Evolutionary conservation across 148 eudicot genomes (phyloP), one percentile per base, ranked within the genome.

Genomic region (Polygonum aviculare): DNA sequence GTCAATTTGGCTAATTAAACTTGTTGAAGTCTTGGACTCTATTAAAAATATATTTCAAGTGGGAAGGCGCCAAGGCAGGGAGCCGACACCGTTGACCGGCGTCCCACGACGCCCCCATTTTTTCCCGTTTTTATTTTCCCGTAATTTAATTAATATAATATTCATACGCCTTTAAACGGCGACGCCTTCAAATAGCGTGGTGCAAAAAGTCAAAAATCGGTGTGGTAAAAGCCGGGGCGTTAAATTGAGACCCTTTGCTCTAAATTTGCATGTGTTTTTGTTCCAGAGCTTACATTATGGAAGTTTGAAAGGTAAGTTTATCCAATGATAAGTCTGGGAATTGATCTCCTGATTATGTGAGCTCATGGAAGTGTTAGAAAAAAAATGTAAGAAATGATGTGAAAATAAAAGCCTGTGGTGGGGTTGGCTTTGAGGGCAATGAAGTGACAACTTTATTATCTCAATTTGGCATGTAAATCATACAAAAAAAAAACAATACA

Each of bases 361-460:
- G n/a, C 19, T 18, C 16, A 51, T 51, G 55, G n/a, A 5, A 14
- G 16, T 51, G n/a, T 51, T 5, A 51, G 10, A 12, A 16, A 50
- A 12, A 54, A 54, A 54, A 16, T 16, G 22, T 0, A 54, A 55
- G 62, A 19, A 55, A 65, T 65, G 9, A 14, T 65, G 71, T 14
- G 3, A 33, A 38, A 5, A 26, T 10, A 60, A 38, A 16, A 16
- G 19, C 72, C 72, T 7, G 47, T 44, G 8, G 18, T 6, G 19
- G 45, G 45, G 21, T 36, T 67, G 44, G 72, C 36, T 31, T 62
- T 11, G 10, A 31, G 69, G 33, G 69, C 39, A 63, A 40, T 31
- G 69, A 63, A 63, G 69, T 63, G 69, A 63, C 69, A 63, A 63
- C 33, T 63, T 63, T 63, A 63, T 63, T 67, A 16, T 44, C 21